Conservation (phyloP, 140 eudicot species). For the Oenanthe javanica region DNA sequence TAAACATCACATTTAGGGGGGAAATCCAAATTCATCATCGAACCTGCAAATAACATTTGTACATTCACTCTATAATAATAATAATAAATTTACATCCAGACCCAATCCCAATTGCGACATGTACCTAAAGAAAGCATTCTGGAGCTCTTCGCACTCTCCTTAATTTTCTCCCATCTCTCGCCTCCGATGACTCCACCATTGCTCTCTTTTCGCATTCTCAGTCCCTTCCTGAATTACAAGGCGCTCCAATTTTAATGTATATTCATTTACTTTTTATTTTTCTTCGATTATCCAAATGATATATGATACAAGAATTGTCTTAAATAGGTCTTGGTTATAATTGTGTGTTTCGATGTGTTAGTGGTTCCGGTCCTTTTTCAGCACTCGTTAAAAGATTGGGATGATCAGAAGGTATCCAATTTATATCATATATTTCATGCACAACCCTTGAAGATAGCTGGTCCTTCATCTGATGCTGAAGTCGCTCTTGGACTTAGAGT, state of each 20-base stretch:
- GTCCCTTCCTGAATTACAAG: slow-evolving; percentile 76
- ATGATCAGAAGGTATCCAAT: slow-evolving; percentile 60
- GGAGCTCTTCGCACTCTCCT: slow-evolving; percentile 77
- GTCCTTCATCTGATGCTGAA: slow-evolving; percentile 87
- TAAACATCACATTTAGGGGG: too few species aligned
- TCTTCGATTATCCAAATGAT: too few species aligned
- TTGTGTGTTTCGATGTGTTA: slow-evolving; percentile 19
- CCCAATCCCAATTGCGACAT: too few species aligned
- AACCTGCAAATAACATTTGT: too few species aligned
- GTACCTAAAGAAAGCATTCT: too few species aligned
- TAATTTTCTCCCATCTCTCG: slow-evolving; percentile 77
- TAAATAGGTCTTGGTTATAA: neutral
- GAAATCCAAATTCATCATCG: too few species aligned
- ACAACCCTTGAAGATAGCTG: slow-evolving; percentile 64
- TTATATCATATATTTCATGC: slow-evolving; percentile 70
- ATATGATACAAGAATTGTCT: too few species aligned
- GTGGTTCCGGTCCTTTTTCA: slow-evolving; percentile 86
- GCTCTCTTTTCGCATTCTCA: slow-evolving; percentile 59
- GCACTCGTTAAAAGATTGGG: slow-evolving; percentile 65
- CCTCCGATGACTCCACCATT: slow-evolving; percentile 52
- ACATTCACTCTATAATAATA: too few species aligned
- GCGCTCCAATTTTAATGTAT: too few species aligned
- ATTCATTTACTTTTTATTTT: too few species aligned
- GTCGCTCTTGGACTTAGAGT: slow-evolving; percentile 89
- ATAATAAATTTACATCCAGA: too few species aligned